Percentiles rank a stretch among this genome's conserved stretches.
phyloP scores from a whole-genome alignment of 495 filamentous ascomycete genomes.

The Lasiosphaeria ovina region DNA sequence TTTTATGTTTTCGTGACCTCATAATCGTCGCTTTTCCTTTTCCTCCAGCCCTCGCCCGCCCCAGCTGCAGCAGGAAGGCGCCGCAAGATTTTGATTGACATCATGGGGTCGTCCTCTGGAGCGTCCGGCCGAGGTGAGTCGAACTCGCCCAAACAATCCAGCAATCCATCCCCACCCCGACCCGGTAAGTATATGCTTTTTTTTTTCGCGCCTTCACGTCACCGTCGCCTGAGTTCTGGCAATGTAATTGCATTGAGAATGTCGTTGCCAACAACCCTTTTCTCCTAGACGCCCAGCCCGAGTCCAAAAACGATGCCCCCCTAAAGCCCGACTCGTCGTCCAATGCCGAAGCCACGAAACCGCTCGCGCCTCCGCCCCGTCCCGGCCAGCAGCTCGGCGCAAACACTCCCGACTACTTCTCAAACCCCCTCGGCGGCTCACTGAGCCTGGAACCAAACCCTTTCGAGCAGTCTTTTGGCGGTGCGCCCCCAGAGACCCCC shows the following conservation, averaged over 20 bases:
- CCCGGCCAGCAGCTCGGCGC: conserved; percentile 48
- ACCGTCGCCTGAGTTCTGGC: conserved; percentile 6
- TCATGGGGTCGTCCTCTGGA: conserved; percentile 40
- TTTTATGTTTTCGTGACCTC: conserved; percentile 32
- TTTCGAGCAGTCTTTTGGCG: conserved; percentile 89
- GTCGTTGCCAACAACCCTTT: conserved; percentile 25
- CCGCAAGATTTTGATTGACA: conserved; percentile 38
- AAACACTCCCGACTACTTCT: conserved; percentile 78
- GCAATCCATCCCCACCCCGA: conserved; percentile 29
- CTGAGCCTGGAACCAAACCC: conserved; percentile 85
- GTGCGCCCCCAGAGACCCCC: conserved; percentile 69
- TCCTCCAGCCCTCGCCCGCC: conserved; percentile 13
- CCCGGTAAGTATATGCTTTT: conserved; percentile 31
- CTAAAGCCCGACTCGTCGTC: conserved; percentile 36
- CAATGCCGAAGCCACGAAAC: conserved; percentile 48
- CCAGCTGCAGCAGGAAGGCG: conserved; percentile 28
- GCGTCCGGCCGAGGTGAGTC: conserved; percentile 35
- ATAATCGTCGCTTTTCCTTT: conserved; percentile 25
- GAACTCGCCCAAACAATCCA: conserved; percentile 37
- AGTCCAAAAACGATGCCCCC: conserved; percentile 38
- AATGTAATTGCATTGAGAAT: conserved; percentile 7
- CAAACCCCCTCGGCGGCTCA: conserved; percentile 54
- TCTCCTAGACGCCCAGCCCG: conserved; percentile 24
- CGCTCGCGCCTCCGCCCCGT: conserved; percentile 77
- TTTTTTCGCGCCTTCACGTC: conserved; percentile 7